phyloP scores from a whole-genome alignment of 2,329 filamentous ascomycete species.

The Nigrograna mackinnonii region DNA sequence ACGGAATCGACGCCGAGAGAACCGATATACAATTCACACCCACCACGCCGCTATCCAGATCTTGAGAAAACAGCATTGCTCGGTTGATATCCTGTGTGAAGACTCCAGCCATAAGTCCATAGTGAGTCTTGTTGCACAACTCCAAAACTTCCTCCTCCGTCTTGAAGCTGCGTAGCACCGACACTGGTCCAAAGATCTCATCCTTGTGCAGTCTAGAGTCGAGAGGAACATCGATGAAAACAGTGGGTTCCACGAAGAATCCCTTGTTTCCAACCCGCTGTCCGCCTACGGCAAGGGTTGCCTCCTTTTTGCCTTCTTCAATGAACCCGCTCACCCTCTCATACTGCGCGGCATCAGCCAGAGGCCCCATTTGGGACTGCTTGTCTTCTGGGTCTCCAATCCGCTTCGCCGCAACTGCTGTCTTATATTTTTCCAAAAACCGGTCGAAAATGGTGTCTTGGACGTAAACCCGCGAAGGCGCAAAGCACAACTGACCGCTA shows the following conservation, averaged over 20 bases:
- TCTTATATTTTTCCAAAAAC: conserved; percentile 40
- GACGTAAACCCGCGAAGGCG: conserved; percentile 42
- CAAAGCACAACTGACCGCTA: conserved; percentile 44
- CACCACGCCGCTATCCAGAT: conserved; percentile 39
- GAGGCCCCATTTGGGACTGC: conserved; percentile 34
- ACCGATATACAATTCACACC: conserved; percentile 37
- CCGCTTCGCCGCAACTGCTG: conserved; percentile 32
- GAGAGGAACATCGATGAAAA: conserved; percentile 37
- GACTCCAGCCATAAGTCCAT: conserved; percentile 42
- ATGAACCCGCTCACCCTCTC: conserved; percentile 39
- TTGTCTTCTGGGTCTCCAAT: conserved; percentile 34
- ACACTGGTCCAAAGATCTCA: conserved; percentile 44
- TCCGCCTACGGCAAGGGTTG: conserved; percentile 37
- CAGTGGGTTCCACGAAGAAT: conserved; percentile 38
- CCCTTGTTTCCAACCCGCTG: conserved; percentile 32
- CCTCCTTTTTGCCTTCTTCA: conserved; percentile 31
- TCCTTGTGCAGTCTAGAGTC: conserved; percentile 39
- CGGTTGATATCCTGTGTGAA: conserved; percentile 45
- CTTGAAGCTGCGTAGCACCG: conserved; percentile 38
- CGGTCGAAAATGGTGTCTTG: conserved; percentile 42
- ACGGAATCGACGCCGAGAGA: conserved; percentile 47
- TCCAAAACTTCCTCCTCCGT: conserved; percentile 44
- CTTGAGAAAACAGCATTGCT: conserved; percentile 32
- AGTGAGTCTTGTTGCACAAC: conserved; percentile 41
- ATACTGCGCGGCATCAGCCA: conserved; percentile 38